phyloP scores from a whole-genome alignment of 768 basidiomycete species.

The Termitomyces sp. region DNA sequence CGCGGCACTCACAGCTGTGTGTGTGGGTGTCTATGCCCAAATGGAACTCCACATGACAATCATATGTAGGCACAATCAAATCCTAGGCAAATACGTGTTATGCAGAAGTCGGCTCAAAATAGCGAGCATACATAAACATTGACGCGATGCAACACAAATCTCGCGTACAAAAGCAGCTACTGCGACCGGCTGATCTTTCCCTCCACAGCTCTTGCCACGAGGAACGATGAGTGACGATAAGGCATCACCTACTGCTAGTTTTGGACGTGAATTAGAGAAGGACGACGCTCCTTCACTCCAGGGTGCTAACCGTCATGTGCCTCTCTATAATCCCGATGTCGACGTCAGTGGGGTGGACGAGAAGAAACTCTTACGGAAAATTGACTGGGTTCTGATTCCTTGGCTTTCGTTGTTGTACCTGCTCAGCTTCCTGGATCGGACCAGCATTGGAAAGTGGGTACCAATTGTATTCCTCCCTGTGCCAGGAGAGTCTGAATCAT shows the following conservation, averaged over 20 bases:
- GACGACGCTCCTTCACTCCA: conserved; percentile 22
- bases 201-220: conserved; percentile 2
- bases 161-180: neutral
- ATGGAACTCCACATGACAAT: neutral
- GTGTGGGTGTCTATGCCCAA: neutral
- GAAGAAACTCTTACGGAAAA: conserved; percentile 62
- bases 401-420: conserved; percentile 76
- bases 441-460: conserved; percentile 47
- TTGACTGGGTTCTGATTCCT: conserved; percentile 60
- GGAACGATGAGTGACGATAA: conserved; percentile 8
- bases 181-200: neutral
- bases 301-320: conserved; percentile 11
- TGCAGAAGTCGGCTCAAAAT: neutral
- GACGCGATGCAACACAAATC: neutral
- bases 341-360: conserved; percentile 63
- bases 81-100: neutral
- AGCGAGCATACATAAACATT: neutral
- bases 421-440: conserved; percentile 57
- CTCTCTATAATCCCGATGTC: conserved; percentile 41
- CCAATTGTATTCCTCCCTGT: conserved; percentile 13
- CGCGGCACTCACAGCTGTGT: neutral
- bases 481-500: conserved; percentile 2
- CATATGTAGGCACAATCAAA: neutral
- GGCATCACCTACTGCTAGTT: conserved; percentile 8
- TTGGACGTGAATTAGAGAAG: conserved; percentile 20